A percentile compares a stretch with the other conserved stretches of the same genome.
These are phyloP conservation scores for Pseudopithomyces chartarum DNA, from an alignment of 2,329 filamentous ascomycete genomes.

Conservation along the genomic window DNA sequence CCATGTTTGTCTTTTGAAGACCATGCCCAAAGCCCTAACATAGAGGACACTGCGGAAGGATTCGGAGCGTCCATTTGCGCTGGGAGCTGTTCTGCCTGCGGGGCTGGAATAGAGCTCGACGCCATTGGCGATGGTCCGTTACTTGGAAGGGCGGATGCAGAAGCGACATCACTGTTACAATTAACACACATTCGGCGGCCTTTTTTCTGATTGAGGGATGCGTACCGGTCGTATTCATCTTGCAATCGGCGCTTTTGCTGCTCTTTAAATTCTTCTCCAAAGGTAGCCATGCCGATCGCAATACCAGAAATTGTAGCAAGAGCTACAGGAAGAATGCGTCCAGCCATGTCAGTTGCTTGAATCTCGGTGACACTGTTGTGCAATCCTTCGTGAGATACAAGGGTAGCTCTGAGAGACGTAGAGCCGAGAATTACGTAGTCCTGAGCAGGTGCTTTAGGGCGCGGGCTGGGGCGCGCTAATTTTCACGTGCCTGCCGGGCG, in stretches of 20 bases:
- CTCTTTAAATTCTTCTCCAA: slow-evolving; percentile 41
- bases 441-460: not conserved
- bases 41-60: slow-evolving; percentile 22
- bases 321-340: slow-evolving; percentile 39
- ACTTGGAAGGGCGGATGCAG: slow-evolving; percentile 23
- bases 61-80: slow-evolving; percentile 11
- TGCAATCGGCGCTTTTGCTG: slow-evolving; percentile 36
- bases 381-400: not conserved
- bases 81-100: slow-evolving; percentile 15
- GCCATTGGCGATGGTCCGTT: slow-evolving; percentile 19
- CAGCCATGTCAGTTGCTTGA: slow-evolving; percentile 28
- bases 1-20: slow-evolving; percentile 48
- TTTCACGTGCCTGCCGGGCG: slow-evolving; percentile 11
- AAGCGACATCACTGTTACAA: slow-evolving; percentile 29
- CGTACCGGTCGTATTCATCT: slow-evolving; percentile 40
- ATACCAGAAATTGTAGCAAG: slow-evolving; percentile 38
- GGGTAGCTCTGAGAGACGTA: not conserved
- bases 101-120: slow-evolving; percentile 15
- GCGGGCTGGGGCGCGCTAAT: not conserved
- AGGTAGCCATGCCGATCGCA: slow-evolving; percentile 39
- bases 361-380: not conserved
- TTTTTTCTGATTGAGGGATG: not conserved
- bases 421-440: not conserved
- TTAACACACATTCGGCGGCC: slow-evolving; percentile 16
- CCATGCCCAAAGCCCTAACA: slow-evolving; percentile 42